phyloP scores from a whole-genome alignment of 1,284 basidiomycete species.

The Chalciporus sp. region DNA sequence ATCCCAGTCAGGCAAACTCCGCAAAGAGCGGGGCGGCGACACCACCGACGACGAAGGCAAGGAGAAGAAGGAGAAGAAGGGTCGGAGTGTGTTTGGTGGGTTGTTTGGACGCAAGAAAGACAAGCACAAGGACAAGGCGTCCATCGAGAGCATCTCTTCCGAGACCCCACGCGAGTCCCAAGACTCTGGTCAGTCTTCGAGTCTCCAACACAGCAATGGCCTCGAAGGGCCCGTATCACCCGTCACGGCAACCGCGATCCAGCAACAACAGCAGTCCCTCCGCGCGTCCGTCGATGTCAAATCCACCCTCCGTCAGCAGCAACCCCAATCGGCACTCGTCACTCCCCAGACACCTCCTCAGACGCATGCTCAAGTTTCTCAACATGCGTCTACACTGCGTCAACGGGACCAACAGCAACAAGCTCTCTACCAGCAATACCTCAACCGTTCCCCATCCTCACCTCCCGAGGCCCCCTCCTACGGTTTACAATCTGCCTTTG shows the following conservation, averaged over 20 bases:
- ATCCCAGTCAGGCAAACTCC: slow-evolving; percentile 51
- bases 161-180: slow-evolving; percentile 42
- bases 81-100: slow-evolving; percentile 64
- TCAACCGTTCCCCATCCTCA: slow-evolving; percentile 76
- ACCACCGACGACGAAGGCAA: slow-evolving; percentile 55
- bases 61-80: slow-evolving; percentile 69
- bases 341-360: slow-evolving; percentile 43
- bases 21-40: slow-evolving; percentile 61
- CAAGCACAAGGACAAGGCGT: slow-evolving; percentile 70
- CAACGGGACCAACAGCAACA: slow-evolving; percentile 88
- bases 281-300: slow-evolving; percentile 30
- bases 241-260: slow-evolving; percentile 51
- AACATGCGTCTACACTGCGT: slow-evolving; percentile 69
- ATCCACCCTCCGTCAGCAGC: slow-evolving; percentile 30
- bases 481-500: slow-evolving; percentile 64
- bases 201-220: slow-evolving; percentile 36
- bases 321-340: slow-evolving; percentile 25
- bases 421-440: slow-evolving; percentile 87
- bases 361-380: slow-evolving; percentile 28
- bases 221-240: slow-evolving; percentile 41
- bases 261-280: slow-evolving; percentile 51
- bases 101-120: slow-evolving; percentile 79
- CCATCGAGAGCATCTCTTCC: slow-evolving; percentile 48
- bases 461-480: slow-evolving; percentile 73
- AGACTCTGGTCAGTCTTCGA: slow-evolving; percentile 46